These are phyloP conservation scores for Verticillium nubilum DNA, from an alignment of 2,329 filamentous ascomycete species.

Conservation along the genomic window DNA sequence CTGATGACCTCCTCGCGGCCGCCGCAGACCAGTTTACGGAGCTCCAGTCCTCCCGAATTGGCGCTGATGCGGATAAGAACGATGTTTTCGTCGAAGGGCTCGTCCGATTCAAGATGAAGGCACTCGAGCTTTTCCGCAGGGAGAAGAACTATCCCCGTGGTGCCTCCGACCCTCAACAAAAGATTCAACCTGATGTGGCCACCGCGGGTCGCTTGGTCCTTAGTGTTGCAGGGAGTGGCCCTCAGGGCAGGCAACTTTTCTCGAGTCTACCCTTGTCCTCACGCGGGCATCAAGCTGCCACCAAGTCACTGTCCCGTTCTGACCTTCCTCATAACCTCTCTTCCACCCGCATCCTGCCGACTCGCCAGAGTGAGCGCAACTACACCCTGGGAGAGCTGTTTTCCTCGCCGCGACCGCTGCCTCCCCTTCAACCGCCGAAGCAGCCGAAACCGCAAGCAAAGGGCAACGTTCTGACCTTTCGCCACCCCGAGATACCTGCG, in stretches of 20 bases:
- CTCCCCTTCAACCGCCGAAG: constrained; percentile 65
- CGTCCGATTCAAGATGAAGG: constrained; percentile 54
- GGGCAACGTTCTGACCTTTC: constrained; percentile 47
- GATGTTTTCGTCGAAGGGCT: constrained; percentile 37
- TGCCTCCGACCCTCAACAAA: constrained; percentile 25
- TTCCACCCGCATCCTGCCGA: constrained; percentile 55
- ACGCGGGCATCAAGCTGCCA: not conserved
- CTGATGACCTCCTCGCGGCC: constrained; percentile 48
- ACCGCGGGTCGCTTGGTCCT: constrained; percentile 50
- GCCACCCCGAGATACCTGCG: constrained; percentile 48
- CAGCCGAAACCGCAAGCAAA: constrained; percentile 66
- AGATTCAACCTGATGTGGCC: constrained; percentile 27
- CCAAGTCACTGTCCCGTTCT: constrained; percentile 53
- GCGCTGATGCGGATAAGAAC: constrained; percentile 19
- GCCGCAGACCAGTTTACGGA: constrained; percentile 43
- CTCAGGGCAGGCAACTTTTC: constrained; percentile 72
- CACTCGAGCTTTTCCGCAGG: constrained; percentile 56
- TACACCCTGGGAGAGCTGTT: constrained; percentile 71
- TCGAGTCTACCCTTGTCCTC: constrained; percentile 61
- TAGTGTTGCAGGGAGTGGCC: constrained; percentile 71
- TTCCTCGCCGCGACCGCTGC: constrained; percentile 59
- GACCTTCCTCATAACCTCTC: constrained; percentile 70
- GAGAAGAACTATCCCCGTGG: constrained; percentile 48
- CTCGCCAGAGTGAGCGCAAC: constrained; percentile 36
- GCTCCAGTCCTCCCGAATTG: constrained; percentile 18